phyloP scores from a whole-genome alignment of 148 eudicot species.

The Nyssa sinensis region DNA sequence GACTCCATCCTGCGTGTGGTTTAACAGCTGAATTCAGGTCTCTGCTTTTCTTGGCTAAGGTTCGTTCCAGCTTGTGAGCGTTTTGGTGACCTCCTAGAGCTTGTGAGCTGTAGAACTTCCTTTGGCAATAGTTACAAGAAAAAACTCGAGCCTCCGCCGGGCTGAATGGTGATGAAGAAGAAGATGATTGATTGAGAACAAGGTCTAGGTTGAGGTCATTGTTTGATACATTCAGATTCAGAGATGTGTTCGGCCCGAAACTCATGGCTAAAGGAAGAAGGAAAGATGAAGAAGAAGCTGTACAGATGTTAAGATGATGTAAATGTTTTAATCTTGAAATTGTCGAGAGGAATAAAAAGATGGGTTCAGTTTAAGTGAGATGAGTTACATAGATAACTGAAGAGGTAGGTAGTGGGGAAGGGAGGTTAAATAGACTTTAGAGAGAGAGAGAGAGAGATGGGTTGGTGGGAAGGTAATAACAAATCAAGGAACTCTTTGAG shows the following conservation, averaged over 20 bases:
- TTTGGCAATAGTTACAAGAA: conserved; percentile 67
- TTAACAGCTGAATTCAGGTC: conserved; percentile 24
- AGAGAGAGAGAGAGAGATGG: neutral
- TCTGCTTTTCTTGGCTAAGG: conserved; percentile 64
- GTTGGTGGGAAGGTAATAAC: neutral
- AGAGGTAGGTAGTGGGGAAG: neutral
- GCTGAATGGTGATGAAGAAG: conserved; percentile 33
- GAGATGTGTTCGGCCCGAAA: conserved; percentile 38
- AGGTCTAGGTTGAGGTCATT: conserved; percentile 38
- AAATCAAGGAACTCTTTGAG: neutral
- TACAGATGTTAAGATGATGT: neutral
- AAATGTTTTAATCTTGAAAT: neutral
- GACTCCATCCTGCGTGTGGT: conserved; percentile 12
- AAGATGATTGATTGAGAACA: conserved; percentile 38
- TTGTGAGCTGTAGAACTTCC: conserved; percentile 72
- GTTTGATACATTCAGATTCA: conserved; percentile 21
- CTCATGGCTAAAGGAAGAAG: conserved; percentile 38
- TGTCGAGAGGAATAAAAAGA: neutral
- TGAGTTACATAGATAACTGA: neutral
- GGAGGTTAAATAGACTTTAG: conserved; percentile 9
- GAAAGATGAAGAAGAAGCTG: neutral
- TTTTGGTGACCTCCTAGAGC: conserved; percentile 90
- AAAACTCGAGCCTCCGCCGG: conserved; percentile 43
- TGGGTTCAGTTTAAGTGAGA: too few relatives aligned
- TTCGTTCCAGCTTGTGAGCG: conserved; percentile 77